Evolutionary conservation across 768 basidiomycete species (phyloP).

Genomic region (Boletus insuetus): DNA sequence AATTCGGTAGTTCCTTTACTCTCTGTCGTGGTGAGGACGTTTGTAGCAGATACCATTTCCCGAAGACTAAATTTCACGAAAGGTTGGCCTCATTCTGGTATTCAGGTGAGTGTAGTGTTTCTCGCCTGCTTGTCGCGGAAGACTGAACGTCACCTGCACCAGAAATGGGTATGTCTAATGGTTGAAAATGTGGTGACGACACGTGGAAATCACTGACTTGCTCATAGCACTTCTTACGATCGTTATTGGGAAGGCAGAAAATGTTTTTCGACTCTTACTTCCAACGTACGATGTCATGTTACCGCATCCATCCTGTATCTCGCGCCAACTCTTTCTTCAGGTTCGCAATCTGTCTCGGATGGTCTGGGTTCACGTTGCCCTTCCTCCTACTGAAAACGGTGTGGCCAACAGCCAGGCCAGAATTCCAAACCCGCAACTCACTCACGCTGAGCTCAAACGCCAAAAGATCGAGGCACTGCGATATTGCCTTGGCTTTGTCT

Average conservation of each 20-base stretch:
- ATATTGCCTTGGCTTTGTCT: slow-evolving; percentile 66
- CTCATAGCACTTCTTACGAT: slow-evolving; percentile 73
- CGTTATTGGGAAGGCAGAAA: slow-evolving; percentile 90
- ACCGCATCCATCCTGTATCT: background rate
- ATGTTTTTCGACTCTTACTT: slow-evolving; percentile 67
- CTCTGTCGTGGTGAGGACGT: slow-evolving; percentile 77
- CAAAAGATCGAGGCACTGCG: slow-evolving; percentile 71
- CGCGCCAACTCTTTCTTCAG: slow-evolving; percentile 23
- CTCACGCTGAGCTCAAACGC: slow-evolving; percentile 51
- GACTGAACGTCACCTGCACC: background rate
- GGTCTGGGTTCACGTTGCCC: slow-evolving; percentile 76
- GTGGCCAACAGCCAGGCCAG: slow-evolving; percentile 49
- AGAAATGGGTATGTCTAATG: slow-evolving; percentile 62
- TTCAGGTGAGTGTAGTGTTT: slow-evolving; percentile 55
- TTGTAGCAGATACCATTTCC: background rate
- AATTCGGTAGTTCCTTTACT: slow-evolving; percentile 87
- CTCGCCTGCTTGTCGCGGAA: background rate
- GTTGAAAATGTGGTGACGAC: background rate
- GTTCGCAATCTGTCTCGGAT: slow-evolving; percentile 74
- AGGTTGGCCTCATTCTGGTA: slow-evolving; percentile 88
- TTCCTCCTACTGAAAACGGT: slow-evolving; percentile 53
- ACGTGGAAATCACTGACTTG: background rate
- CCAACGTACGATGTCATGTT: slow-evolving; percentile 44
- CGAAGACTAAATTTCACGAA: background rate
- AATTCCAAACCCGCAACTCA: slow-evolving; percentile 44